Percentiles rank a stretch among this genome's conserved stretches.
phyloP scores from a whole-genome alignment of 495 filamentous ascomycete species.

The Pyrenula massariospora region DNA sequence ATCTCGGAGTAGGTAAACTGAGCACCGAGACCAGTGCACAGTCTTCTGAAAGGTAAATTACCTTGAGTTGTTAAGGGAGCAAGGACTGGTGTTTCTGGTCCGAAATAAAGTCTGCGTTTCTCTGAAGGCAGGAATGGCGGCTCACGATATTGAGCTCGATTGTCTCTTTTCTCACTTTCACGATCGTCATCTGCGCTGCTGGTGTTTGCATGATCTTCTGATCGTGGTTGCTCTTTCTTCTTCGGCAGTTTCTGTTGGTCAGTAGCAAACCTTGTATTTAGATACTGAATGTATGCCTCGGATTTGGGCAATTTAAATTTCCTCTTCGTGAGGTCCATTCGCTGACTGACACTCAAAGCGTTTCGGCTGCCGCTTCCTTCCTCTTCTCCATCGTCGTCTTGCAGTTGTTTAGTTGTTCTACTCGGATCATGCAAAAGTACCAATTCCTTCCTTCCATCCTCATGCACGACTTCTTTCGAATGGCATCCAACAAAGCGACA shows the following conservation, averaged over 20 bases:
- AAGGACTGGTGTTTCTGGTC: slow-evolving; percentile 79
- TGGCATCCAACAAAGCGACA: slow-evolving; percentile 82
- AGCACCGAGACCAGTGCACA: slow-evolving; percentile 83
- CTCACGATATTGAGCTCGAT: slow-evolving; percentile 67
- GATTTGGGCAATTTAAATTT: slow-evolving; percentile 55
- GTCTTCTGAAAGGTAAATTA: slow-evolving; percentile 88
- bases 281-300: slow-evolving; percentile 63
- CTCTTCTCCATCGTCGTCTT: slow-evolving; percentile 12
- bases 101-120: slow-evolving; percentile 87
- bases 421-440: slow-evolving; percentile 47
- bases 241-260: slow-evolving; percentile 9
- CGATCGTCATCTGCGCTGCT: slow-evolving; percentile 13
- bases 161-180: slow-evolving; percentile 44
- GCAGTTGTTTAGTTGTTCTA: slow-evolving; percentile 12
- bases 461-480: slow-evolving; percentile 57
- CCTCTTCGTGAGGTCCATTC: slow-evolving; percentile 58
- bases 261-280: slow-evolving; percentile 24
- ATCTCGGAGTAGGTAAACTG: slow-evolving; percentile 96
- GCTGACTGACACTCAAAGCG: slow-evolving; percentile 49
- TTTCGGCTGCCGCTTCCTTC: slow-evolving; percentile 64
- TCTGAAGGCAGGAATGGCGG: slow-evolving; percentile 83
- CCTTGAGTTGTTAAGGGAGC: slow-evolving; percentile 90
- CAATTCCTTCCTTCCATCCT: slow-evolving; percentile 73
- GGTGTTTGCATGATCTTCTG: slow-evolving; percentile 2
- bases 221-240: slow-evolving; percentile 15